These are phyloP conservation scores for Paraleonurus japonicus DNA, from an alignment of 257 asterid genomes.

Conservation along the genomic window DNA sequence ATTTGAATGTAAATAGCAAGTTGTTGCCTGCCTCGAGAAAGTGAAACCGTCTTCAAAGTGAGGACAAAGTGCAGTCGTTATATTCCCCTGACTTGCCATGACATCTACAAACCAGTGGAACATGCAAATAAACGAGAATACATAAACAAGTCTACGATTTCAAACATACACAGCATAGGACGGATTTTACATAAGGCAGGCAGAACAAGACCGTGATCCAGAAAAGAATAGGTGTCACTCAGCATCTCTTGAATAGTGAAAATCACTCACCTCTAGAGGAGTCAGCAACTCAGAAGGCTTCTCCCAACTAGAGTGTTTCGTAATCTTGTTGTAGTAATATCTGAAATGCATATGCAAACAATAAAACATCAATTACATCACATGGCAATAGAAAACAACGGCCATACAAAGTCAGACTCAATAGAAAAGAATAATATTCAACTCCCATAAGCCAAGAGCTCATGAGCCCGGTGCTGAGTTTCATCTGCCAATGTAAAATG, in stretches of 20 bases:
- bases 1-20: conserved; percentile 52
- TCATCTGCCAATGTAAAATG: conserved; percentile 13
- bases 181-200: conserved; percentile 30
- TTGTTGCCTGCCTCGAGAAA: conserved; percentile 88
- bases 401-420: not conserved
- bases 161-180: conserved; percentile 40
- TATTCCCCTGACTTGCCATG: conserved; percentile 85
- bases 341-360: conserved; percentile 39
- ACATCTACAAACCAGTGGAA: conserved; percentile 86
- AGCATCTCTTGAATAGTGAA: conserved; percentile 21
- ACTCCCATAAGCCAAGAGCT: conserved; percentile 10
- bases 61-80: conserved; percentile 78
- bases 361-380: conserved; percentile 10
- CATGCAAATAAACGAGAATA: conserved; percentile 83
- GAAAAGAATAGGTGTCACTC: conserved; percentile 15
- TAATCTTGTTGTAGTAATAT: conserved; percentile 82
- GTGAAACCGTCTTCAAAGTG: conserved; percentile 83
- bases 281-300: conserved; percentile 96
- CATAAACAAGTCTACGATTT: conserved; percentile 41
- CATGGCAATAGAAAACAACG: not conserved
- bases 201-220: conserved; percentile 35
- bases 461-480: conserved; percentile 1
- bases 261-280: conserved; percentile 80
- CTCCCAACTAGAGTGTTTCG: conserved; percentile 97
- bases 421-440: conserved; percentile 1